Base-by-base conservation (phyloP, 1,139 yeast genomes). In the Blastobotrys petasosporus region DNA sequence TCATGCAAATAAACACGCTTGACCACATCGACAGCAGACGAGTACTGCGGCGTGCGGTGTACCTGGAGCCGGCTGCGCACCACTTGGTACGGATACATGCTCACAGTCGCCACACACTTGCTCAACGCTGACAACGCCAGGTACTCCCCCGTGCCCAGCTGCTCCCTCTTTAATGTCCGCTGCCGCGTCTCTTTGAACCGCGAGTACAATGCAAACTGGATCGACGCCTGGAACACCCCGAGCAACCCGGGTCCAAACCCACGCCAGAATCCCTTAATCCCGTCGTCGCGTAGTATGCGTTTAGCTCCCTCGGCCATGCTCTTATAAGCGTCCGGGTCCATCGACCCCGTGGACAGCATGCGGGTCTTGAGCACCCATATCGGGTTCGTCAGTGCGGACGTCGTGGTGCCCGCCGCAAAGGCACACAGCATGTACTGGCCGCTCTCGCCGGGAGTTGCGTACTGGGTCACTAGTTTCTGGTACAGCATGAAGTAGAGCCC, bases 311-410 rank as follows among this genome's bases (percentile, higher is more conserved):
- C 79, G 8, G 57, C 7, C 10, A 80, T 63, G 0, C 86, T 78
- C 11, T 60, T 63, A 59, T 86, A 85, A 0, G 86, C 82, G 7
- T 71, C 72, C 0, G 68, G 65, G 1, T 70, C 64, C 2, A 56
- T 52, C 32, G 70, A 66, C 13, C 33, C 33, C 11, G 46, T 35
- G 17, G 88, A 80, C 56, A 92, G 70, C 53, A 90, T 82, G 49
- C 97, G 71, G 0, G 98, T 92, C 64, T 92, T 92, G 36, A 87
- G 65, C 2, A 87, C 94, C 96, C 96, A 87, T 4, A 92, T 75
- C 0, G 98, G 98, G 62, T 88, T 92, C 0, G 98, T 90, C 12
- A 85, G 43, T 0, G 86, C 52, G 0, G 94, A 76, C 0, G 97
- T 87, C 8, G 80, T 58, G 29, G 80, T 59, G 0, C 98, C 98